These are phyloP conservation scores for Cystobasidium sp. DNA, from an alignment of 1,284 basidiomycete genomes.

Conservation along the genomic window DNA sequence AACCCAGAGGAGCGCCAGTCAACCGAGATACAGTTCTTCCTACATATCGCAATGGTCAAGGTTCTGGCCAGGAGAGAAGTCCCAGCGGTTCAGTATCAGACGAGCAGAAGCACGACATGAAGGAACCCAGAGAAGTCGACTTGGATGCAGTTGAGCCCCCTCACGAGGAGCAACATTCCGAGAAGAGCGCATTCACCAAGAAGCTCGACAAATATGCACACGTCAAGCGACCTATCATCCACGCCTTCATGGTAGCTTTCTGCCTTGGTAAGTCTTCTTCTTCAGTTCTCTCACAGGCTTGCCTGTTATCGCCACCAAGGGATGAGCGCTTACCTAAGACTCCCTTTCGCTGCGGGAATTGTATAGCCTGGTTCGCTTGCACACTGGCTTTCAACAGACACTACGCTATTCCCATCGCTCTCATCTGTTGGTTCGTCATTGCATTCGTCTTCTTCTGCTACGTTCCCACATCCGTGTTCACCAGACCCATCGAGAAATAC, in stretches of 20 bases:
- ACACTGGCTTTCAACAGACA: slow-evolving; percentile 35
- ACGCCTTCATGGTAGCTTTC: slow-evolving; percentile 36
- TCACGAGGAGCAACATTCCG: slow-evolving; percentile 26
- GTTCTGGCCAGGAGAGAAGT: slow-evolving; percentile 10
- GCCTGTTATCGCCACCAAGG: neutral
- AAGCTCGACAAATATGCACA: slow-evolving; percentile 34
- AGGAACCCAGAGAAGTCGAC: slow-evolving; percentile 34
- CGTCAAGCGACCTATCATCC: slow-evolving; percentile 34
- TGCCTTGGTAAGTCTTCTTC: slow-evolving; percentile 26
- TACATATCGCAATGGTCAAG: slow-evolving; percentile 27
- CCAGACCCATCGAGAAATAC: slow-evolving; percentile 29
- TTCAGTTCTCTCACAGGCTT: neutral
- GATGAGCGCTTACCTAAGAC: slow-evolving; percentile 5
- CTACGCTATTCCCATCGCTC: slow-evolving; percentile 34
- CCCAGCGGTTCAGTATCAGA: slow-evolving; percentile 28
- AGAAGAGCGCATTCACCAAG: slow-evolving; percentile 37
- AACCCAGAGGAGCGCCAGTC: slow-evolving; percentile 21
- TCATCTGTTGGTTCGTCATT: slow-evolving; percentile 42
- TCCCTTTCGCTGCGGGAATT: neutral
- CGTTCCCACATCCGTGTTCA: slow-evolving; percentile 26
- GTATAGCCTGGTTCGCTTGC: slow-evolving; percentile 30
- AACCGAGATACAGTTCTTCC: slow-evolving; percentile 35
- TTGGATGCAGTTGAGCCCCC: slow-evolving; percentile 19
- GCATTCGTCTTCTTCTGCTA: slow-evolving; percentile 39
- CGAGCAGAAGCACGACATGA: slow-evolving; percentile 23